Conservation (phyloP, 768 basidiomycete genomes). For the Porpolomopsis calyptriformis region DNA sequence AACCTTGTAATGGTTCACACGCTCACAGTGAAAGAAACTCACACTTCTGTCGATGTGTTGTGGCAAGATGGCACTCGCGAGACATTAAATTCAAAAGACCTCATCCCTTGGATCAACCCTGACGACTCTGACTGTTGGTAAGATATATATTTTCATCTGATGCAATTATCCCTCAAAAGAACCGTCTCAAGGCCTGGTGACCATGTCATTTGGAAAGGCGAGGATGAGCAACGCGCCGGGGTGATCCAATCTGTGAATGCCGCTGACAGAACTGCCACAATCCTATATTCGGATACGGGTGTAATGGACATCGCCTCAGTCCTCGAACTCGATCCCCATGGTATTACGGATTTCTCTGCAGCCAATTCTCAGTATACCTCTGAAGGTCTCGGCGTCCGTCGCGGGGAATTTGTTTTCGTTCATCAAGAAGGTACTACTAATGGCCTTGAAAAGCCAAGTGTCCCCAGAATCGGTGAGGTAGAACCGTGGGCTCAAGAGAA, state of each 20-base stretch:
- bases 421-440: slow-evolving; percentile 63
- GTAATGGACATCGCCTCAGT: slow-evolving; percentile 61
- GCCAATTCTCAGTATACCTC: slow-evolving; percentile 28
- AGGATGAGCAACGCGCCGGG: slow-evolving; percentile 53
- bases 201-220: slow-evolving; percentile 74
- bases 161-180: neutral
- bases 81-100: slow-evolving; percentile 44
- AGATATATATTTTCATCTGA: slow-evolving; percentile 16
- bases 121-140: slow-evolving; percentile 92
- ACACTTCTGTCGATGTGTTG: slow-evolving; percentile 57
- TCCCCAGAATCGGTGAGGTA: slow-evolving; percentile 79
- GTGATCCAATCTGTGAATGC: slow-evolving; percentile 75
- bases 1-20: slow-evolving; percentile 43
- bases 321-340: slow-evolving; percentile 84
- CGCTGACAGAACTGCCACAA: slow-evolving; percentile 54
- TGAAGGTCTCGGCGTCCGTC: slow-evolving; percentile 67
- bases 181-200: slow-evolving; percentile 68
- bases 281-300: slow-evolving; percentile 47
- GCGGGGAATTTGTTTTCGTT: slow-evolving; percentile 79
- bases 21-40: slow-evolving; percentile 58
- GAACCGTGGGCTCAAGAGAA: slow-evolving; percentile 69
- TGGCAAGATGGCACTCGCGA: slow-evolving; percentile 84
- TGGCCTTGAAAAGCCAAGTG: slow-evolving; percentile 53
- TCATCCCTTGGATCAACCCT: slow-evolving; percentile 76
- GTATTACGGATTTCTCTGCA: slow-evolving; percentile 42